Evolutionary conservation across 208 protist genomes (phyloP).

Genomic region (Borovskyia barvae): DNA sequence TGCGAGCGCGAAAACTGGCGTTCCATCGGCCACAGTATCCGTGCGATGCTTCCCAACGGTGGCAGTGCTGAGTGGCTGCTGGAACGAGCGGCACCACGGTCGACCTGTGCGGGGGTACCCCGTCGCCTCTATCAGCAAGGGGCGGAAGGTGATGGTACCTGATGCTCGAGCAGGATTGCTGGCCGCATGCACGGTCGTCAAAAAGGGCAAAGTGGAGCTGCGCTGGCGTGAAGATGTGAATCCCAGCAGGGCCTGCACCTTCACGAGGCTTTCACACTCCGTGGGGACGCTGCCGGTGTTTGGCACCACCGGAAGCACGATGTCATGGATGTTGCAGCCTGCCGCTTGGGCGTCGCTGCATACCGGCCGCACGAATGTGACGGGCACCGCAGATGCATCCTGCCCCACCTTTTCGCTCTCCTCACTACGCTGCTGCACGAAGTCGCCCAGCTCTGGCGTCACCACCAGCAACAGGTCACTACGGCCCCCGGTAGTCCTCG

Average conservation of each 20-base stretch:
- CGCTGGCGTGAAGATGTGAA: background rate
- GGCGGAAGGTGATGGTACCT: no score
- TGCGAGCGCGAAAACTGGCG: slow-evolving; percentile 20
- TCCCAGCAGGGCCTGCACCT: slow-evolving; percentile 12
- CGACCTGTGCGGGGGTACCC: slow-evolving; percentile 25
- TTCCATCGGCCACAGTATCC: no score
- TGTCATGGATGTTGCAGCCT: slow-evolving; percentile 17
- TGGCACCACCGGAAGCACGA: slow-evolving; percentile 12
- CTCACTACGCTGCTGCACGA: slow-evolving; percentile 26
- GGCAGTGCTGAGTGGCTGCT: slow-evolving; percentile 27
- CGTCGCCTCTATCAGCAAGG: slow-evolving; percentile 22
- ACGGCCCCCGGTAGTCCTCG: slow-evolving; percentile 13
- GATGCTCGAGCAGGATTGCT: no score
- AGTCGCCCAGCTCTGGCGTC: slow-evolving; percentile 52
- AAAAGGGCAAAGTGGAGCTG: background rate
- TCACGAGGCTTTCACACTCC: slow-evolving; percentile 14
- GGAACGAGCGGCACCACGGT: slow-evolving; percentile 64
- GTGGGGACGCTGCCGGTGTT: background rate
- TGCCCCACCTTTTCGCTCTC: background rate
- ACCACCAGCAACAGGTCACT: slow-evolving; percentile 18
- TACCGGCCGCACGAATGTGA: background rate
- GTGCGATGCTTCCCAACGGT: no score
- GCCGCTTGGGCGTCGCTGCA: slow-evolving; percentile 14
- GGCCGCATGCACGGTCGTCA: no score
- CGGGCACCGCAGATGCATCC: background rate